A percentile compares a stretch with the other conserved stretches of the same genome.
Conservation (phyloP, 1,139 yeast genomes). For the Lodderomyces orthopsilosis region DNA sequence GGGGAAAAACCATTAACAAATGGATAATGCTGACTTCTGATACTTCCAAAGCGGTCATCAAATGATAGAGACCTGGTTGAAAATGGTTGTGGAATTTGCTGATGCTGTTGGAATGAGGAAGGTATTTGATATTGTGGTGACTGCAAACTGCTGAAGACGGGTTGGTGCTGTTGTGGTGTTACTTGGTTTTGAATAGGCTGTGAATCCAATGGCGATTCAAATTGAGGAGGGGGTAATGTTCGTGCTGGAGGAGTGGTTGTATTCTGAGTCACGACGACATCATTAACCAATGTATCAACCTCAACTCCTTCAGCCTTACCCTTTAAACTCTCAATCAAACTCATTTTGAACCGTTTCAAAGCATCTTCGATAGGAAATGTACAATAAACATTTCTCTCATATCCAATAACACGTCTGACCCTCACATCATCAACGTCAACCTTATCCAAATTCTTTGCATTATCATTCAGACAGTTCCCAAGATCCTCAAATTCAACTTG, state of each 20-base stretch:
- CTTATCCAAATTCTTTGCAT: constrained; percentile 3
- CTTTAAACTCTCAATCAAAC: constrained; percentile 10
- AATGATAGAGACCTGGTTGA: constrained; percentile 2
- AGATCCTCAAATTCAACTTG: constrained; percentile 20
- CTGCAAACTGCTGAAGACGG: background rate
- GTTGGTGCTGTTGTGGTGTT: background rate
- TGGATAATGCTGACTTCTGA: background rate
- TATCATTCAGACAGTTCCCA: background rate
- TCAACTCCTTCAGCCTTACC: background rate
- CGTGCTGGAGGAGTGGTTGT: background rate
- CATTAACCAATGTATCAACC: background rate
- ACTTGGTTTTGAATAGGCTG: background rate
- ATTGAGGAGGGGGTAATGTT: background rate
- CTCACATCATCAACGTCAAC: constrained; percentile 4
- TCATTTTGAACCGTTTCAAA: constrained; percentile 17
- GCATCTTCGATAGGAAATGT: constrained; percentile 25
- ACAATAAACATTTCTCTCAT: constrained; percentile 17
- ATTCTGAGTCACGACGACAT: background rate
- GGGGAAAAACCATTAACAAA: background rate
- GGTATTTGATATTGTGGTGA: background rate
- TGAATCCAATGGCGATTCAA: background rate
- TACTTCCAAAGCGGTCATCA: background rate
- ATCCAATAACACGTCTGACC: constrained; percentile 4
- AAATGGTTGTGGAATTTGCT: background rate
- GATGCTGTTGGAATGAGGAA: constrained; percentile 1